These are phyloP conservation scores for Acorus gramineus DNA, from an alignment of 106 monocot genomes.

Conservation along the genomic window DNA sequence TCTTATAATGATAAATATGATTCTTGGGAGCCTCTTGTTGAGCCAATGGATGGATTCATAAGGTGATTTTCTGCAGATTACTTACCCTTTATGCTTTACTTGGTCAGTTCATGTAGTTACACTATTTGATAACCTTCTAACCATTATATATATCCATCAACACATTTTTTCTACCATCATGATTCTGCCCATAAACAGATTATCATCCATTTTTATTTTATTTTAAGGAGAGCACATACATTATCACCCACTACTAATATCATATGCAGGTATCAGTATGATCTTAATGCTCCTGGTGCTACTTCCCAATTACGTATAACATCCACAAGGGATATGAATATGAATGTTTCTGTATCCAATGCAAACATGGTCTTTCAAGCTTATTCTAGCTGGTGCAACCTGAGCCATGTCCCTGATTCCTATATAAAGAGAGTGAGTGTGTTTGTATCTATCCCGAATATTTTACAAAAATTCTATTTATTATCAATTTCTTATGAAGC, in stretches of 20 bases:
- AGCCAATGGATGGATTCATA: slow-evolving; percentile 81
- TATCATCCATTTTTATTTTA: too few relatives aligned
- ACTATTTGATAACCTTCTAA: too few relatives aligned
- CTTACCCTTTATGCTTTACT: not conserved
- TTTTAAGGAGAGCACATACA: too few relatives aligned
- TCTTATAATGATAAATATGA: slow-evolving; percentile 97
- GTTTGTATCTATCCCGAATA: not conserved
- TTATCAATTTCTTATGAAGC: too few relatives aligned
- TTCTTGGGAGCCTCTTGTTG: slow-evolving; percentile 94
- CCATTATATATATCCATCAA: not conserved
- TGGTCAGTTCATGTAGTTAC: not conserved
- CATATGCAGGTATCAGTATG: slow-evolving; percentile 80
- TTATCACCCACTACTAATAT: not conserved
- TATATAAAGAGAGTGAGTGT: slow-evolving; percentile 39
- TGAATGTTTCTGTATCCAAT: slow-evolving; percentile 83
- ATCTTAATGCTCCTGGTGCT: slow-evolving; percentile 62
- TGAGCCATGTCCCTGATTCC: slow-evolving; percentile 41
- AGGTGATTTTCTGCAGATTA: slow-evolving; percentile 30
- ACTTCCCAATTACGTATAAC: slow-evolving; percentile 60
- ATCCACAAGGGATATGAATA: slow-evolving; percentile 61
- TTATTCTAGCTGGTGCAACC: slow-evolving; percentile 89
- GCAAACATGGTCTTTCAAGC: slow-evolving; percentile 86
- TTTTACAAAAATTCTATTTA: not conserved
- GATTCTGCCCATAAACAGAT: not conserved
- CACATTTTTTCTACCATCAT: not conserved